Evolutionary conservation across 371 early-diverging fungal genomes (phyloP).

Genomic region (Mucor racemosus): DNA sequence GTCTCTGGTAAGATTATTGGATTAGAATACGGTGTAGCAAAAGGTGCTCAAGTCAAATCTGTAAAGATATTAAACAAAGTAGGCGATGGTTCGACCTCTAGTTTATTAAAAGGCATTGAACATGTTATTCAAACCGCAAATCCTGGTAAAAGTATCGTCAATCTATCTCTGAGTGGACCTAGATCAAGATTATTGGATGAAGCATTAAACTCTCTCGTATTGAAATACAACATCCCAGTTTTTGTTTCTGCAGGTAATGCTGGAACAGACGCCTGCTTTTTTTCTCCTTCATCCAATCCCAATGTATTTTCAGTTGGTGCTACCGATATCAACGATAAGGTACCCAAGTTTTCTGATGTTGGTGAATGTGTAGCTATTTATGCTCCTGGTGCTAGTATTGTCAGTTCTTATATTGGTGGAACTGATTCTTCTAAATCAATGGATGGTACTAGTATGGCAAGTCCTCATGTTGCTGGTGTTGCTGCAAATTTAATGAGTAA

Average conservation of each 20-base stretch:
- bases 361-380: slow-evolving; percentile 65
- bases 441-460: slow-evolving; percentile 78
- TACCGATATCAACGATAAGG: slow-evolving; percentile 44
- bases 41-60: slow-evolving; percentile 70
- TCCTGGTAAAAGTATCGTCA: slow-evolving; percentile 44
- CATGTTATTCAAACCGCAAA: slow-evolving; percentile 39
- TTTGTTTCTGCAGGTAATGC: slow-evolving; percentile 79
- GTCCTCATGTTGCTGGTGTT: slow-evolving; percentile 69
- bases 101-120: slow-evolving; percentile 66
- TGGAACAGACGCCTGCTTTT: slow-evolving; percentile 68
- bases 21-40: slow-evolving; percentile 74
- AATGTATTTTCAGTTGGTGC: slow-evolving; percentile 76
- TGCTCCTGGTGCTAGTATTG: slow-evolving; percentile 55
- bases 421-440: slow-evolving; percentile 41
- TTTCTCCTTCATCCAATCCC: slow-evolving; percentile 66
- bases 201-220: slow-evolving; percentile 52
- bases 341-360: slow-evolving; percentile 56
- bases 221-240: slow-evolving; percentile 43
- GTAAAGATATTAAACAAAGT: slow-evolving; percentile 67
- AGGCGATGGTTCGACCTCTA: slow-evolving; percentile 63
- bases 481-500: slow-evolving; percentile 47
- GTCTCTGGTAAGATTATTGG: slow-evolving; percentile 80
- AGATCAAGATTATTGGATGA: slow-evolving; percentile 36
- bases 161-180: slow-evolving; percentile 66
- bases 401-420: slow-evolving; percentile 52